Percentiles rank a stretch among this genome's conserved stretches.
Evolutionary conservation across 768 basidiomycete species (phyloP).

Genomic region (Mycena haematopus): DNA sequence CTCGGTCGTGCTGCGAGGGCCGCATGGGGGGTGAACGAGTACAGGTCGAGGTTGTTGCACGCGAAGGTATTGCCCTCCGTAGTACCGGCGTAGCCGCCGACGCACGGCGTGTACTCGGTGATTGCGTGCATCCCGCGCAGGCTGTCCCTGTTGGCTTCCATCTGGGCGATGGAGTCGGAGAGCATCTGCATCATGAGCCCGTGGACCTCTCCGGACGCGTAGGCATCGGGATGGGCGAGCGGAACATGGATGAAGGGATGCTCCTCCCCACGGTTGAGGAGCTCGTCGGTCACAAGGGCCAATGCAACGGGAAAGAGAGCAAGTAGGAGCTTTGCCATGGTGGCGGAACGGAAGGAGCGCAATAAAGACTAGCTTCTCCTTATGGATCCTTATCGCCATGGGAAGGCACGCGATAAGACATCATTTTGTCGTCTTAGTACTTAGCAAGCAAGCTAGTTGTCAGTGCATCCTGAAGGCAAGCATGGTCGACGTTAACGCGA

Average conservation of each 20-base stretch:
- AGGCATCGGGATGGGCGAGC: conserved; percentile 24
- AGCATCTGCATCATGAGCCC: conserved; percentile 27
- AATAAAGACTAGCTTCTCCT: background rate
- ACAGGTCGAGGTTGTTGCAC: conserved; percentile 29
- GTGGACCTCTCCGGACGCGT: conserved; percentile 28
- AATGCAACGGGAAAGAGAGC: conserved; percentile 12
- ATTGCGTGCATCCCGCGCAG: conserved; percentile 21
- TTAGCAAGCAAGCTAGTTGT: too few species aligned
- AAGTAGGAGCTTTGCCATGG: conserved; percentile 19
- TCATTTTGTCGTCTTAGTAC: too few species aligned
- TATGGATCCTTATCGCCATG: background rate
- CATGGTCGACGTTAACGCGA: too few species aligned
- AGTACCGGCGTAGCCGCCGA: conserved; percentile 26
- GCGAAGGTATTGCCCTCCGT: conserved; percentile 21
- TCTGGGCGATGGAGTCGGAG: conserved; percentile 19
- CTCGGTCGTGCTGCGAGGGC: conserved; percentile 20
- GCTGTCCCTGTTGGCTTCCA: conserved; percentile 13
- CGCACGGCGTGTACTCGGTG: conserved; percentile 25
- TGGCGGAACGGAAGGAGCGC: conserved; percentile 7
- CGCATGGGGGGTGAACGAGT: conserved; percentile 28
- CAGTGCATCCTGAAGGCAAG: too few species aligned
- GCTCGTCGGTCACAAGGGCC: conserved; percentile 9
- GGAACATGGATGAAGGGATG: conserved; percentile 25
- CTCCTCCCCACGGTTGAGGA: conserved; percentile 24
- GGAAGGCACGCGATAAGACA: too few species aligned